A percentile compares a stretch with the other conserved stretches of the same genome.
phyloP scores from a whole-genome alignment of 148 eudicot species.

The Rhododendron molle region DNA sequence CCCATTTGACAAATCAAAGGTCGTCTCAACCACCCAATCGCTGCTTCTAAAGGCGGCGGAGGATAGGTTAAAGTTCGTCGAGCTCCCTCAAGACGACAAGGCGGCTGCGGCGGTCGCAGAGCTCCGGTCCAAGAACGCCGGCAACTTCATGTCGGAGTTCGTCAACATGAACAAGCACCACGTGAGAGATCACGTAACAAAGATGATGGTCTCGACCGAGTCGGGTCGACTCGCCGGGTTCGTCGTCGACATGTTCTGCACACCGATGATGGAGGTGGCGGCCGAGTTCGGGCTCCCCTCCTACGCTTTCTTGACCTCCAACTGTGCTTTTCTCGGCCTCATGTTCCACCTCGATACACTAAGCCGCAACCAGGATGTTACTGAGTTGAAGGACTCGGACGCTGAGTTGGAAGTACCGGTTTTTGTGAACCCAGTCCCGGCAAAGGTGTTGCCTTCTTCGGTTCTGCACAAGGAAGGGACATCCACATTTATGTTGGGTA shows the following conservation, averaged over 20 bases:
- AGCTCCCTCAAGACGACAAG: neutral
- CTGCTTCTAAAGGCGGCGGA: neutral
- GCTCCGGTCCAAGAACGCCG: neutral
- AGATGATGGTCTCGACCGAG: neutral
- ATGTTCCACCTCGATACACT: too few species aligned
- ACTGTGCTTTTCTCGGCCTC: neutral
- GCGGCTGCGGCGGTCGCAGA: neutral
- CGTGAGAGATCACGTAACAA: neutral
- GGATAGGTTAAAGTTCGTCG: neutral
- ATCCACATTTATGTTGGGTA: too few species aligned
- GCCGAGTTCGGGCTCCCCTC: constrained; percentile 18
- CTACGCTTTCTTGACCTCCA: constrained; percentile 19
- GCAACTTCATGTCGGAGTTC: neutral
- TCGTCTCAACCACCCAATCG: constrained; percentile 9
- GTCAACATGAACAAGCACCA: constrained; percentile 7
- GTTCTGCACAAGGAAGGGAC: too few species aligned
- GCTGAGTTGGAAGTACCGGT: too few species aligned
- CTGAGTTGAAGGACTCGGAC: too few species aligned
- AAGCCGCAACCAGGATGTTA: too few species aligned
- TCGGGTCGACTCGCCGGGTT: constrained; percentile 14
- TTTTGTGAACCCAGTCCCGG: too few species aligned
- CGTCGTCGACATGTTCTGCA: constrained; percentile 33
- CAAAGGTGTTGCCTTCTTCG: too few species aligned
- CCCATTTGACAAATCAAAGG: constrained; percentile 6
- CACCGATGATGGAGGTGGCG: constrained; percentile 23